These are phyloP conservation scores for Pythium brachiatum DNA, from an alignment of 352 stramenopile genomes.

Conservation along the genomic window DNA sequence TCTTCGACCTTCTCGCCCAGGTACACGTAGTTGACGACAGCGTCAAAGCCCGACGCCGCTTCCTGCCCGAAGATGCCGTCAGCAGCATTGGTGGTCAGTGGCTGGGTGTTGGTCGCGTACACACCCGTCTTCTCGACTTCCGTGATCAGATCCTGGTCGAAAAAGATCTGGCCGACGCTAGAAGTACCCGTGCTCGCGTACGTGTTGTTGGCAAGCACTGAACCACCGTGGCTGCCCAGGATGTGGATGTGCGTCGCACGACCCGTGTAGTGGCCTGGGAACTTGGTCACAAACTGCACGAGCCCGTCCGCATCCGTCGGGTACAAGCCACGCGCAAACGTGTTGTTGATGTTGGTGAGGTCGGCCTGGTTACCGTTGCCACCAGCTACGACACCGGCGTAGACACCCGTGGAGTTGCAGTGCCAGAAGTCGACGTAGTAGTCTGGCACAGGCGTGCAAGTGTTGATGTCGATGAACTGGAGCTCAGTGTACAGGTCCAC, in stretches of 20 bases:
- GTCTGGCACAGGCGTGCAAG: not conserved
- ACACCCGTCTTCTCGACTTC: slow-evolving; percentile 3
- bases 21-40: slow-evolving; percentile 33
- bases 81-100: slow-evolving; percentile 26
- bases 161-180: no score
- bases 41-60: slow-evolving; percentile 28
- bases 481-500: slow-evolving; percentile 11
- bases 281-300: slow-evolving; percentile 16
- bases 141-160: slow-evolving; percentile 13
- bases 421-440: slow-evolving; percentile 17
- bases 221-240: slow-evolving; percentile 14
- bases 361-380: not conserved
- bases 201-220: slow-evolving; percentile 19
- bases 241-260: slow-evolving; percentile 18
- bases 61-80: slow-evolving; percentile 30
- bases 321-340: not conserved
- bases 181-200: slow-evolving; percentile 14
- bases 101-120: slow-evolving; percentile 29
- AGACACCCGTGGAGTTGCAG: slow-evolving; percentile 13
- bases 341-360: slow-evolving; percentile 6
- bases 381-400: slow-evolving; percentile 4
- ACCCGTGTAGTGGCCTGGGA: slow-evolving; percentile 6
- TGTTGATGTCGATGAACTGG: slow-evolving; percentile 15
- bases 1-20: slow-evolving; percentile 31
- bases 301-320: slow-evolving; percentile 2